phyloP scores from a whole-genome alignment of 371 early-diverging fungal genomes.

The Zychaea mexicana region DNA sequence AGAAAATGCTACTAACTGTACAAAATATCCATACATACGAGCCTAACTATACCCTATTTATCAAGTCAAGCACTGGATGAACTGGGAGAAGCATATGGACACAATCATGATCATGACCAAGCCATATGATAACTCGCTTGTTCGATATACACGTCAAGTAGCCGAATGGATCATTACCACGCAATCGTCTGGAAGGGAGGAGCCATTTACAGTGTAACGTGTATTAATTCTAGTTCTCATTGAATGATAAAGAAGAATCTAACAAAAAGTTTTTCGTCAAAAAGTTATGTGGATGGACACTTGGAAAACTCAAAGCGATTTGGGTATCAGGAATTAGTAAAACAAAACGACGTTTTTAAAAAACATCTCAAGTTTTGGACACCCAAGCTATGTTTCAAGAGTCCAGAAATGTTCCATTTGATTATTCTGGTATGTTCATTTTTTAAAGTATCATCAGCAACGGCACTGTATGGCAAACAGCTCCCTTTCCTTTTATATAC shows the following conservation, averaged over 20 bases:
- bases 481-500: too few species aligned
- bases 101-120: slow-evolving; percentile 83
- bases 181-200: slow-evolving; percentile 38
- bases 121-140: slow-evolving; percentile 72
- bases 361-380: slow-evolving; percentile 77
- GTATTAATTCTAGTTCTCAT: too few species aligned
- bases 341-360: slow-evolving; percentile 24
- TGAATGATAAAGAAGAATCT: too few species aligned
- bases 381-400: slow-evolving; percentile 67
- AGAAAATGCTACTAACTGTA: neutral
- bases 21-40: neutral
- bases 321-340: slow-evolving; percentile 42
- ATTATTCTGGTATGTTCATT: slow-evolving; percentile 67
- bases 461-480: too few species aligned
- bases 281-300: slow-evolving; percentile 68
- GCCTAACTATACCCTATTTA: too few species aligned
- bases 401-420: slow-evolving; percentile 78
- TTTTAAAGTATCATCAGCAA: neutral
- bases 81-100: slow-evolving; percentile 59
- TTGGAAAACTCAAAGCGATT: slow-evolving; percentile 63
- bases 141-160: slow-evolving; percentile 73
- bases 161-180: slow-evolving; percentile 74
- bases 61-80: neutral
- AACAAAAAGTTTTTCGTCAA: slow-evolving; percentile 14
- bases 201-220: slow-evolving; percentile 65